Percentiles rank a stretch among this genome's conserved stretches.
These are phyloP conservation scores for Sugiyamaella americana DNA, from an alignment of 805 yeast genomes.

Conservation along the genomic window DNA sequence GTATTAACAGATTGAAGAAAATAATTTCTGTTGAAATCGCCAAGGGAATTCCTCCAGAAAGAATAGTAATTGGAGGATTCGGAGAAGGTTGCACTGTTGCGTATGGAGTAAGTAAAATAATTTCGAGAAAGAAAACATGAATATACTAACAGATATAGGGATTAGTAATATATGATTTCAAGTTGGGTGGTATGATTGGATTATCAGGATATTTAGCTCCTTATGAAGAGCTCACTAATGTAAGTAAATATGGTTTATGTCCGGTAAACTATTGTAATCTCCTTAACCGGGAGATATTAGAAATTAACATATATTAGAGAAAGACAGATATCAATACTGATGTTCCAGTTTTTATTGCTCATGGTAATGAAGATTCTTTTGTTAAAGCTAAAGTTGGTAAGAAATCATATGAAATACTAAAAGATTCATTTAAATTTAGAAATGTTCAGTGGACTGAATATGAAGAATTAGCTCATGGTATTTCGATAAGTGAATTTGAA, in stretches of 20 bases:
- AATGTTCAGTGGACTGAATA: conserved; percentile 46
- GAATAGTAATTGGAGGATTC: conserved; percentile 89
- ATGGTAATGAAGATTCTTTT: conserved; percentile 74
- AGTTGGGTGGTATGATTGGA: conserved; percentile 71
- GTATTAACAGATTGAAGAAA: conserved; percentile 26
- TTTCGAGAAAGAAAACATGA: background rate
- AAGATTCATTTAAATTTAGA: conserved; percentile 40
- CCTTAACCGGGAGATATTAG: no score
- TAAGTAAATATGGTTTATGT: no score
- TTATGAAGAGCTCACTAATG: conserved; percentile 17
- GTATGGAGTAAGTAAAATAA: conserved; percentile 29
- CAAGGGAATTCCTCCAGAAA: conserved; percentile 34
- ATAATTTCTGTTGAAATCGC: conserved; percentile 30
- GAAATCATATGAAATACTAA: conserved; percentile 40
- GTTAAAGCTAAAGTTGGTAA: conserved; percentile 42
- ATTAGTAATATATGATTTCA: conserved; percentile 31
- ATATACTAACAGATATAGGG: conserved; percentile 11
- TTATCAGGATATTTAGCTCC: conserved; percentile 67
- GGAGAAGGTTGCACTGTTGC: conserved; percentile 89
- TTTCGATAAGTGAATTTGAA: conserved; percentile 57
- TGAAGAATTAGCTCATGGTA: conserved; percentile 60
- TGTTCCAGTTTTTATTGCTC: conserved; percentile 84
- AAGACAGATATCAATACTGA: conserved; percentile 40
- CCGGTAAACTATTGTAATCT: no score
- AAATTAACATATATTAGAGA: conserved; percentile 1